Base-by-base conservation (phyloP, 163 green algal species). In the Picocystis sp. region DNA sequence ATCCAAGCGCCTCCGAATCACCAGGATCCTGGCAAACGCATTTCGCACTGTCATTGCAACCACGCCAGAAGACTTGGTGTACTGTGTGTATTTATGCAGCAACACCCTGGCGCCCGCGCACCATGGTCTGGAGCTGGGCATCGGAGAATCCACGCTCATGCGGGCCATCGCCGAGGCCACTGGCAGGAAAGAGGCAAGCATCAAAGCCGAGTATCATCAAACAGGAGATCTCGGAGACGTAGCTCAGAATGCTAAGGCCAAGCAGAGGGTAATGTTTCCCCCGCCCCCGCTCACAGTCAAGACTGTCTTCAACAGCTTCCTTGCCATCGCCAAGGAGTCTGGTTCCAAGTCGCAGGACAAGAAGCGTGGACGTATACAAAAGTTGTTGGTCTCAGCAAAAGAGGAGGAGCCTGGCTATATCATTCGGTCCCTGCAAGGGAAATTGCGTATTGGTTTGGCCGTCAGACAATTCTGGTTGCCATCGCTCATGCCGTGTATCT, bases 381-480 rank as follows among this genome's bases (percentile, higher is more conserved):
- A 83, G 62, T 71, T 90, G 56, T 61, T 93, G 17, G 66, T 67
- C 13, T 58, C 67, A 3, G 66, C 63, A 21, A 70, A 79, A 50
- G 67, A 76, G 23, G 72, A 70, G 52, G 87, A 96, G 71, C 59
- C 83, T 2, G 81, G 81, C 12, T 95, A 87, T 67, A 75, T 95
- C 45, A 81, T 92, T 52, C 71, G 86, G 29, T 82, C 74, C 19
- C 38, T 72, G 33, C 77, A 95, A 77, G 83, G 81, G 55, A 97
- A 95, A 79, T 75, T 97, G 53, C 77, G 89, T 46, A 96, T 97
- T 48, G 86, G 89, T 0, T 77, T 96, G 22, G 86, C 81, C 12
- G 95, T 69, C 81, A 97, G 69, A 88, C 77, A 3, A 79, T 98
- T 57, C 71, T 94, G 44, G 64, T 76, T 35, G 78, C 86, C 6